Conservation (phyloP, 2,329 filamentous ascomycete genomes). For the Thielaviopsis populi region DNA sequence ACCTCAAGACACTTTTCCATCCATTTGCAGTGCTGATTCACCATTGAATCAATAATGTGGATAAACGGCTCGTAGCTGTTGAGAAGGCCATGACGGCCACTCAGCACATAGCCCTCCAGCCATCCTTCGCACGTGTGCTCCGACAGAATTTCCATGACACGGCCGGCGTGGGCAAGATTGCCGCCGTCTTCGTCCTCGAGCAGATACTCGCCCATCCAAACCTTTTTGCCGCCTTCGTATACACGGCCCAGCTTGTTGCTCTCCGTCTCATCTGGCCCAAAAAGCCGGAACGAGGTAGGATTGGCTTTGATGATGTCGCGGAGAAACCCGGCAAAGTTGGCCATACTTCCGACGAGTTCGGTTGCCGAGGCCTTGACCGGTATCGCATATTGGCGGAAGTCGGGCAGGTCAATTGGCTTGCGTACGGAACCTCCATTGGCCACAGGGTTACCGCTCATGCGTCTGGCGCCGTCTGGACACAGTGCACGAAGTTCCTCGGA, state of each 20-base stretch:
- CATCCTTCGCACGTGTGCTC: constrained; percentile 69
- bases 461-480: constrained; percentile 47
- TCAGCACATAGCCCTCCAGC: constrained; percentile 65
- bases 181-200: constrained; percentile 62
- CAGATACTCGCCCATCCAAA: constrained; percentile 66
- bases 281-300: constrained; percentile 53
- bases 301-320: constrained; percentile 53
- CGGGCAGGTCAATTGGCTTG: constrained; percentile 52
- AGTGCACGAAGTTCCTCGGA: constrained; percentile 47
- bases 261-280: constrained; percentile 68
- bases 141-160: constrained; percentile 74
- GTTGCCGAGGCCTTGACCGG: constrained; percentile 45
- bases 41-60: constrained; percentile 72
- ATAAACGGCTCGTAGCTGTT: constrained; percentile 77
- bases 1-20: constrained; percentile 69
- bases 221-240: constrained; percentile 62
- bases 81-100: constrained; percentile 58
- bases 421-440: constrained; percentile 54
- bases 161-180: constrained; percentile 51
- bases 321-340: constrained; percentile 51
- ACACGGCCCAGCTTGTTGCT: constrained; percentile 62
- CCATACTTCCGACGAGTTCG: constrained; percentile 48
- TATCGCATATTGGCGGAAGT: constrained; percentile 54
- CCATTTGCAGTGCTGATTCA: constrained; percentile 78
- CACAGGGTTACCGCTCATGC: constrained; percentile 67